phyloP scores from a whole-genome alignment of 1,284 basidiomycete genomes.

The Phenoliferia sp. region DNA sequence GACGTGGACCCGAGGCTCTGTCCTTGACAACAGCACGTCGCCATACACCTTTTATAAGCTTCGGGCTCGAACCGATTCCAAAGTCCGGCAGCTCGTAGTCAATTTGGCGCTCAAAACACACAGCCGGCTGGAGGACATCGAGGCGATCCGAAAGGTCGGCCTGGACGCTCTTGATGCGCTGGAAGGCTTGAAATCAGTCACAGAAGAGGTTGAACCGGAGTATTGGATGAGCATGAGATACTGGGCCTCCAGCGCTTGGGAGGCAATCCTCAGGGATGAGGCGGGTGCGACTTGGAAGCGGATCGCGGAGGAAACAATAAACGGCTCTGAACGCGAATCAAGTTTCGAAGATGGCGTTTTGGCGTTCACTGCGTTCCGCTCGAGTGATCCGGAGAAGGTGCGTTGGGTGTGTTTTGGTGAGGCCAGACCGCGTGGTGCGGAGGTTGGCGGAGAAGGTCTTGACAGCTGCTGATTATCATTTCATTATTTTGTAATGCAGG shows the following conservation, averaged over 20 bases:
- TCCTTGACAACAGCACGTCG: background rate
- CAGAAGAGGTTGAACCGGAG: background rate
- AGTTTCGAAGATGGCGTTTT: constrained; percentile 20
- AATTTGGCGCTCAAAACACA: background rate
- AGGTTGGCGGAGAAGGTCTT: too few relatives aligned
- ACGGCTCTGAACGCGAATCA: constrained; percentile 3
- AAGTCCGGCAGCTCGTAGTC: background rate
- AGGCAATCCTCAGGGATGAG: constrained; percentile 10
- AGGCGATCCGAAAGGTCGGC: background rate
- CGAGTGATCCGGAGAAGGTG: constrained; percentile 10
- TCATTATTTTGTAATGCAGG: background rate
- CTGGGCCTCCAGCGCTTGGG: constrained; percentile 8
- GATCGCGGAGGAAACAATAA: constrained; percentile 6
- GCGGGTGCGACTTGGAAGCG: constrained; percentile 12
- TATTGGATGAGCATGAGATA: constrained; percentile 6
- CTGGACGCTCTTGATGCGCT: background rate
- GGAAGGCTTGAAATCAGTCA: background rate
- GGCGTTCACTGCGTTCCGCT: constrained; percentile 21
- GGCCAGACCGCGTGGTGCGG: too few relatives aligned
- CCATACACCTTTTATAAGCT: background rate
- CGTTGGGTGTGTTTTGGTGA: background rate
- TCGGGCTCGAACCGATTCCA: background rate
- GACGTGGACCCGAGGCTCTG: background rate
- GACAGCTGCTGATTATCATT: too few relatives aligned
- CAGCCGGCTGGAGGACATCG: background rate